Evolutionary conservation across 208 protist species (phyloP), one percentile per base, ranked within the genome.

Genomic region (Trypanosoma brucei): DNA sequence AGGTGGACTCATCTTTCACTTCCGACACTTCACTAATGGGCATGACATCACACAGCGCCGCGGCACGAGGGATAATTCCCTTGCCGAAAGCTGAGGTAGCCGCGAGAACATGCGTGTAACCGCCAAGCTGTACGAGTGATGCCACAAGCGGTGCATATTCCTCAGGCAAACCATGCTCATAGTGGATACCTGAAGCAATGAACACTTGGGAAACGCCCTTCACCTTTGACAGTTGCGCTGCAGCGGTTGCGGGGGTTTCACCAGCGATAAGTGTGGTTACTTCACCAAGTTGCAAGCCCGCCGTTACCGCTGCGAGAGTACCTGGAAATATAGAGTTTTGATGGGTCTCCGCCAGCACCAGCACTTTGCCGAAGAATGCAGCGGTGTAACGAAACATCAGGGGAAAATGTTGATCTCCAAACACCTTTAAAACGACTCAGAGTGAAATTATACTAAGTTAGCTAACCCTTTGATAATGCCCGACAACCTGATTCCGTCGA

Each of bases 41-140:
- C 56, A 85, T 79, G 46, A 93, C 84, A 69, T 98, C 86, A 4
- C 94, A 76, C 60, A 78, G 66, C 30, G 92, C 97, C 1, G 94
- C 97, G 0, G 98, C 79, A 50, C 96, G 83, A 9, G 98, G 98
- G 9, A 98, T 67, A 5, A 98, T 60, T 46, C 92, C 92, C 86
- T 98, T 99, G 62, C 93, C 95, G 72, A 98, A 96, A 2, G 95
- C 81, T 0, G 94, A 93, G 0, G 93, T 84, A 34, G 85, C 75
- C n/a, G 92, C 86, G 13, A 98, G 71, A 44, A 99, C 95, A 79
- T 99, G 97, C 7, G 94, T 92, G 78, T 87, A 97, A 8, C 82
- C 67, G 36, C 89, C 74, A 48, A 81, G 73, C 37, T 69, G 69
- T 52, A 84, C 77, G 0, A 84, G 64, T 3, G 72, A 61, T 49